Percentiles rank a stretch among this genome's conserved stretches.
phyloP scores from a whole-genome alignment of 2,329 filamentous ascomycete genomes.

The Madurella fahalii region DNA sequence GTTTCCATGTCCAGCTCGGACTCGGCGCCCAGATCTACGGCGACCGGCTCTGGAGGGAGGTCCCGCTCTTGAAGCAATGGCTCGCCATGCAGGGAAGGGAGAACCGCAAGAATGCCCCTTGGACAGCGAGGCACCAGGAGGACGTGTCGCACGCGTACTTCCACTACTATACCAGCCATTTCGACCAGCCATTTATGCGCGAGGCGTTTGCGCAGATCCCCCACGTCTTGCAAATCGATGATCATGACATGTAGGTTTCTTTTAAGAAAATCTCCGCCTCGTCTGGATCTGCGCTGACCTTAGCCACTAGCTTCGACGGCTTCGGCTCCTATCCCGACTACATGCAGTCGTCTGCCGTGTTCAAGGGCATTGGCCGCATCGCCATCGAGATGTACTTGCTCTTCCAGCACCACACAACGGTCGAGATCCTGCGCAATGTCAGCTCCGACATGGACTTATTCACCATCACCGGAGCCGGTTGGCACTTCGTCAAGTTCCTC shows the following conservation, averaged over 20 bases:
- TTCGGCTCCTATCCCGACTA: slow-evolving; percentile 97
- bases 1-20: slow-evolving; percentile 91
- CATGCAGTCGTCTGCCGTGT: slow-evolving; percentile 96
- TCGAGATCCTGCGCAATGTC: slow-evolving; percentile 87
- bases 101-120: slow-evolving; percentile 80
- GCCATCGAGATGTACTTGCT: slow-evolving; percentile 97
- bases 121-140: slow-evolving; percentile 93
- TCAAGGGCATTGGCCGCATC: slow-evolving; percentile 95
- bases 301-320: slow-evolving; percentile 72
- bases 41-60: slow-evolving; percentile 92
- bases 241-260: slow-evolving; percentile 85
- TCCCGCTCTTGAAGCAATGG: slow-evolving; percentile 92
- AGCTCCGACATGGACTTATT: slow-evolving; percentile 88
- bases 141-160: slow-evolving; percentile 96
- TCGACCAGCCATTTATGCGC: slow-evolving; percentile 89
- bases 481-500: slow-evolving; percentile 97
- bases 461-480: slow-evolving; percentile 93
- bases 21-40: slow-evolving; percentile 94
- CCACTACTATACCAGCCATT: slow-evolving; percentile 97
- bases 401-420: slow-evolving; percentile 96
- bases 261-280: not conserved
- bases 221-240: slow-evolving; percentile 86
- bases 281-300: slow-evolving; percentile 9
- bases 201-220: slow-evolving; percentile 98
- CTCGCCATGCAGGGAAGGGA: slow-evolving; percentile 89